Base-by-base conservation (phyloP, 2,329 filamentous ascomycete species). In the Fusarium siculi region DNA sequence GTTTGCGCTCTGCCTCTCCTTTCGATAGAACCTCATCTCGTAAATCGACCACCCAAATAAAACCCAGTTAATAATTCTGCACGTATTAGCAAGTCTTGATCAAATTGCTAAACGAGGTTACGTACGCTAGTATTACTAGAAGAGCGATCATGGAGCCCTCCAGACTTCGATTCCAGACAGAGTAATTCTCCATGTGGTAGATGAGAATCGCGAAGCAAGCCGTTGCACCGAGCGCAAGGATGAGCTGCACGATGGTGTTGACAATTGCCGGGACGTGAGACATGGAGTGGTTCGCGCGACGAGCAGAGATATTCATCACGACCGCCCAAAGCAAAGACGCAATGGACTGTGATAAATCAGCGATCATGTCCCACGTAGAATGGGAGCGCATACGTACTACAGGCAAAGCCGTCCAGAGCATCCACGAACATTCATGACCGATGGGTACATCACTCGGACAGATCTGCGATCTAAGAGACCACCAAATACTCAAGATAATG, bases 401-500 rank as follows among this genome's bases (percentile, higher is more conserved):
- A 8, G 77, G 77, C 4, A 79, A 62, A 37, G 68, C 75, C 12
- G 74, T 44, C 76, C 77, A 79, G 2, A 78, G 57, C 32, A 76
- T 37, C 74, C 72, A 74, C 5, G 72, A 77, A 55, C 77, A 79
- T 6, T 54, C 30, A n/a, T 72, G 59, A 12, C 60, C 65, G 10
- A 68, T 59, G 10, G 37, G 40, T 7, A 63, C 73, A 58, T 67
- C 54, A 18, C 32, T 53, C 1, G 76, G 74, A 53, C 77, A 79
- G 16, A 70, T 56, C n/a, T 68, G 64, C 6, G 71, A 64, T 16
- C 67, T 57, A 16, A 75, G 49, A 53, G 75, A 77, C 77, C 77
- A 79, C 77, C 77, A 87, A 15, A 91, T 70, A 16, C 86, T 77
- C 21, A 87, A 74, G 34, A 82, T 62, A 53, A 87, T 81, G 34